These are phyloP conservation scores for Leersia perrieri DNA, from an alignment of 176 grass and related monocot species.

Conservation along the genomic window DNA sequence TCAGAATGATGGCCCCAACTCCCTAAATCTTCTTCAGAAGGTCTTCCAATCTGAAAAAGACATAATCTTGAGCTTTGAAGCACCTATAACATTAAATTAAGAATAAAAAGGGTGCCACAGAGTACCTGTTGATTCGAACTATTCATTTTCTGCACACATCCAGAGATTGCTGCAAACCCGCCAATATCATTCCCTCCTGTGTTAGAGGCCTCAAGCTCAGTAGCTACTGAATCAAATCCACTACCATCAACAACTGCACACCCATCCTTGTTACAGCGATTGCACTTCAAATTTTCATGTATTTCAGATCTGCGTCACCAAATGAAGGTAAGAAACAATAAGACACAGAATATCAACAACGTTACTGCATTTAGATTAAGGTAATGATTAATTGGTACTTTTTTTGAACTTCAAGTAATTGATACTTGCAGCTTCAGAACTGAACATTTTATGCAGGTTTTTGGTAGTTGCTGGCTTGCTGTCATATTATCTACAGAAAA, in stretches of 20 bases:
- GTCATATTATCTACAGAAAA: background rate
- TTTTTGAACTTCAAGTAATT: too few species aligned
- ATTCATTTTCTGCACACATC: slow-evolving; percentile 76
- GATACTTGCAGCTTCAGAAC: background rate
- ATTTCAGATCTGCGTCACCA: slow-evolving; percentile 70
- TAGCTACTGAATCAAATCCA: slow-evolving; percentile 24
- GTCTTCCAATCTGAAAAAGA: slow-evolving; percentile 70
- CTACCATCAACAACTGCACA: slow-evolving; percentile 16
- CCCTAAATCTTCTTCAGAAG: slow-evolving; percentile 89
- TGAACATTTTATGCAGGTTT: background rate
- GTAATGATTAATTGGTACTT: background rate
- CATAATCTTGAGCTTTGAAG: slow-evolving; percentile 12
- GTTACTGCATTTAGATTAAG: slow-evolving; percentile 1
- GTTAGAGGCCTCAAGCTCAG: slow-evolving; percentile 25
- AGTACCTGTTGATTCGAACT: slow-evolving; percentile 72
- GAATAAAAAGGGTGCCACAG: background rate
- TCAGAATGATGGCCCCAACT: slow-evolving; percentile 91
- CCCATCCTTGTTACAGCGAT: slow-evolving; percentile 51
- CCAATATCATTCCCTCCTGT: slow-evolving; percentile 61
- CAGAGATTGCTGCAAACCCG: slow-evolving; percentile 76
- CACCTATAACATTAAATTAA: slow-evolving; percentile 1
- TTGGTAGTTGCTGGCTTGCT: background rate
- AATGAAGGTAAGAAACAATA: slow-evolving; percentile 19
- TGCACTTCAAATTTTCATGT: slow-evolving; percentile 97
- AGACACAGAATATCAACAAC: slow-evolving; percentile 8